Base-by-base conservation (phyloP, 1,284 basidiomycete species). In the Ustilago bromivora region DNA sequence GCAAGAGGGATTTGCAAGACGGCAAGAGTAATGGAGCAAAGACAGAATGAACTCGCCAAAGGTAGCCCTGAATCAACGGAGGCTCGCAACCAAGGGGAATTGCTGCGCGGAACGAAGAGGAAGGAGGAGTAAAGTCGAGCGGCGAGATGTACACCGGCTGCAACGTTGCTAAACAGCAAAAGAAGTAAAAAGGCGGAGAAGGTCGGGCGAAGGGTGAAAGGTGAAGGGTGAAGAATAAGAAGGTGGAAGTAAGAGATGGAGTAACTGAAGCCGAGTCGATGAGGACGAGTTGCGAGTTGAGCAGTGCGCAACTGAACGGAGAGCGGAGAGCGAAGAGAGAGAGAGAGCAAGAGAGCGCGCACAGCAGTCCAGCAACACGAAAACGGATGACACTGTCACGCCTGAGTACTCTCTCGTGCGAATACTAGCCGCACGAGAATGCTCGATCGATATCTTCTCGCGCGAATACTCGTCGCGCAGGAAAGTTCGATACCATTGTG, bases 151-250 rank as follows among this genome's bases (percentile, higher is more conserved):
- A 32, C 31, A 51, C 28, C 49, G 49, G 49, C 49, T 15, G 19
- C 43, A 46, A 46, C 43, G 43, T 19, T 46, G 43, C 43, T 19
- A 7, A 19, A 19, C 6, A 46, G 43, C 43, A 46, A 46, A 31
- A 51, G 49, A 51, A 51, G 49, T 51, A 15, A 41, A 23, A 17
- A 55, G 63, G 41, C 15, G 31, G 31, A 47, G 36, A 31, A 10
- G 17, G 51, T 23, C 15, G 49, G 32, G 52, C 13, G 28, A 35
- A n/a, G 64, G 19, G 34, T 38, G 41, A 9, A 40, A 28, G 32
- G 10, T 15, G 52, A 35, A 65, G 17, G 38, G 15, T 40, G 38
- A 28, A 28, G 23, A 28, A 28, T 4, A 10, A 10, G 38, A 40
- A 40, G 38, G 11, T 8, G 2, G 40, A 19, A 28, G 35, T 52